Evolutionary conservation across 495 filamentous ascomycete genomes (phyloP), one percentile per base, ranked within the genome.

Genomic region (Xylaria cubensis): DNA sequence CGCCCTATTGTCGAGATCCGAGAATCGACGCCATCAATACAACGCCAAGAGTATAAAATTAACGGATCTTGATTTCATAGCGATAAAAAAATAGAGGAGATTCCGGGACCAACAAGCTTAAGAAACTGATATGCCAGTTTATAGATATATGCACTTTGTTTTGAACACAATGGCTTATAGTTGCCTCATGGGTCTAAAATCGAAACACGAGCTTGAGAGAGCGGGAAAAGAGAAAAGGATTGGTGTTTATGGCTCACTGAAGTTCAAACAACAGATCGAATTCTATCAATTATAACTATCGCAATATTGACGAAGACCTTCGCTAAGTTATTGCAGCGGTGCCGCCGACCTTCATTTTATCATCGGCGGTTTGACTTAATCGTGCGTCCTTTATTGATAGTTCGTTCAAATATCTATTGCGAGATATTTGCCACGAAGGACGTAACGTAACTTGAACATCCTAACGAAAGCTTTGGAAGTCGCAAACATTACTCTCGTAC

Each of bases 241-340:
- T 29, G n/a, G 1, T 29, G 26, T 64, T 1, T 26, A 64, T 15
- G 8, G 74, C 76, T 34, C 72, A 80, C 79, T 80, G 50, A 34
- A 69, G 59, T 82, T 67, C 53, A 78, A 75, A 46, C 80, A 81
- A 4, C 74, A 70, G 19, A 13, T 53, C 26, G 72, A 73, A 21
- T 29, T 58, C 55, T 5, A 53, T 24, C 7, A 8, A 24, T 0
- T 53, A 53, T 53, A 24, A 8, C 21, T 10, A n/a, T 21, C n/a
- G 3, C n/a, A 41, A 41, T 41, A 41, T 10, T 41, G 39, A 42
- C 39, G 12, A 42, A 42, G 9, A 9, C 39, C 39, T 42, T 42
- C 12, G 12, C 10, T 2, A 42, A 42, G 9, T 42, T 42, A 13
- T 42, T 42, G 39, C 12, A 13, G 39, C 39, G 39, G 39, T 42